Conservation (phyloP, 768 basidiomycete species). For the Cystofilobasidium macerans region DNA sequence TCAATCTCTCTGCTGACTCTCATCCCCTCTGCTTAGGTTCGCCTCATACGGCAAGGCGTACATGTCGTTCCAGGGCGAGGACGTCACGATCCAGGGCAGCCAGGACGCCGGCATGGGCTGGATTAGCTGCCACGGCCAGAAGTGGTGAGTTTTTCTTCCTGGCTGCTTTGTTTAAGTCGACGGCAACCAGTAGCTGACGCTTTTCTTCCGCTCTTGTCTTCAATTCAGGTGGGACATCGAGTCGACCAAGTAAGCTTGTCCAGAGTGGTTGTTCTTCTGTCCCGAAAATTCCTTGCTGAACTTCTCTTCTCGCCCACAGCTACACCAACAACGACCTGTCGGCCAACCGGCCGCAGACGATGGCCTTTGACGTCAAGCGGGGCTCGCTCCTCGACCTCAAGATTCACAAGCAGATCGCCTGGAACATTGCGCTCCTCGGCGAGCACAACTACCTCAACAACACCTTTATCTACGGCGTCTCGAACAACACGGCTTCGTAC, state of each 20-base stretch:
- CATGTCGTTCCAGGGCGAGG: conserved; percentile 6
- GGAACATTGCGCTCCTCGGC: not conserved
- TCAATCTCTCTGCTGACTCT: not conserved
- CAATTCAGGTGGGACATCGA: conserved; percentile 1
- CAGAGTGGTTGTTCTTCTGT: too few species aligned
- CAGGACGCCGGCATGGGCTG: not conserved
- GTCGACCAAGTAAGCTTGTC: too few species aligned
- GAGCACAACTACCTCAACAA: not conserved
- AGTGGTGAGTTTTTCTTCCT: too few species aligned
- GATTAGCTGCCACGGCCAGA: conserved; percentile 1
- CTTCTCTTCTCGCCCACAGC: not conserved
- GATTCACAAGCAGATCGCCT: conserved; percentile 6
- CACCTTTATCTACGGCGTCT: not conserved
- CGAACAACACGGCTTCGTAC: not conserved
- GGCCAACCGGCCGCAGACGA: conserved; percentile 3
- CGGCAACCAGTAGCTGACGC: too few species aligned
- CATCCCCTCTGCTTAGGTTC: too few species aligned
- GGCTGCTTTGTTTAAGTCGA: too few species aligned
- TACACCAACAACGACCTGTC: not conserved
- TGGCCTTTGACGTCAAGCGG: not conserved
- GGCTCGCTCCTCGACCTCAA: conserved; percentile 7
- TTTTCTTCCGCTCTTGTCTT: too few species aligned
- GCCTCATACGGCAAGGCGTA: conserved; percentile 5
- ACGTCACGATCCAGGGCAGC: conserved; percentile 5
- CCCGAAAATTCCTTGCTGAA: too few species aligned